These are phyloP conservation scores for Extremus antarcticus DNA, from an alignment of 495 filamentous ascomycete genomes.

Conservation along the genomic window DNA sequence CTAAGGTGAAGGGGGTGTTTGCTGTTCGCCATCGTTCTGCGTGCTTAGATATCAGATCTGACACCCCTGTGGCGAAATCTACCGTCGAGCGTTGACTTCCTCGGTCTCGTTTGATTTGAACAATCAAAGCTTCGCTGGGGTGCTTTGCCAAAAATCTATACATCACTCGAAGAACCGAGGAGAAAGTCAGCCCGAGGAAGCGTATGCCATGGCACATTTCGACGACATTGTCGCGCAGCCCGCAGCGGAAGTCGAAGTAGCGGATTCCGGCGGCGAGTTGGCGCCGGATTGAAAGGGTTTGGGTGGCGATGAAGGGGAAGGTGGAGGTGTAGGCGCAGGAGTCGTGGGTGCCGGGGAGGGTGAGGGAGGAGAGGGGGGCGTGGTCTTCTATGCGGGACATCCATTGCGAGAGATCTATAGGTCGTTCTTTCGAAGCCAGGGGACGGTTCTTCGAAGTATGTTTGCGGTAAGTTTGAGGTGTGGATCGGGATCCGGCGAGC, in stretches of 20 bases:
- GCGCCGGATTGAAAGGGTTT: constrained; percentile 4
- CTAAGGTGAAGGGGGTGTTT: constrained; percentile 11
- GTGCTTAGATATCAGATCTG: neutral
- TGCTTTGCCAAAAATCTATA: constrained; percentile 14
- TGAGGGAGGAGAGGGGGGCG: constrained; percentile 7
- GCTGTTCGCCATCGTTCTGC: constrained; percentile 15
- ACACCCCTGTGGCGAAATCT: constrained; percentile 11
- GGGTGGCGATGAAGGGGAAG: constrained; percentile 16
- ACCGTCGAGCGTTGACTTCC: constrained; percentile 7
- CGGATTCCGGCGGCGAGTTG: constrained; percentile 17
- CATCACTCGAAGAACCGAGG: constrained; percentile 11
- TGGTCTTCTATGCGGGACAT: constrained; percentile 10
- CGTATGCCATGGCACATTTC: constrained; percentile 18
- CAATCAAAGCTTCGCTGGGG: constrained; percentile 13
- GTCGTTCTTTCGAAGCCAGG: neutral
- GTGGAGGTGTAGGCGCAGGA: constrained; percentile 11
- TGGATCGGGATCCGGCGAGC: neutral
- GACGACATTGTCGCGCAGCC: constrained; percentile 9
- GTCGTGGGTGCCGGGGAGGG: constrained; percentile 21
- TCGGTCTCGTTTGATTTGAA: constrained; percentile 19
- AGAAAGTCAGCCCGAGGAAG: constrained; percentile 11
- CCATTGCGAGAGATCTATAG: constrained; percentile 1
- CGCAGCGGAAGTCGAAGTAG: constrained; percentile 19
- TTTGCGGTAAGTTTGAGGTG: neutral
- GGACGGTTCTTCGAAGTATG: neutral